Conservation (phyloP, 169 alveolate species). For the Cryptosporidium tyzzeri region DNA sequence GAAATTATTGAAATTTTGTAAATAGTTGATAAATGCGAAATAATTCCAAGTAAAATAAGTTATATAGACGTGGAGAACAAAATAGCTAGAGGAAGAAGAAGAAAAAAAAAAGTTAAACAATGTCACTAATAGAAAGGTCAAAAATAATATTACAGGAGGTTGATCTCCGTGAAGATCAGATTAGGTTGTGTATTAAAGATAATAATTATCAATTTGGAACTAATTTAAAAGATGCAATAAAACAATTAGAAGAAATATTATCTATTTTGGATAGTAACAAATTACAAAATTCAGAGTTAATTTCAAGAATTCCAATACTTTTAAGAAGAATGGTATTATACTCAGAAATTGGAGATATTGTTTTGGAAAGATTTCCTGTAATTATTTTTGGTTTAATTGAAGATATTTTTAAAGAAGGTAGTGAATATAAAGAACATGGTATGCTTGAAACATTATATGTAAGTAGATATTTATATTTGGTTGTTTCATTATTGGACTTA, state of each 20-base stretch:
- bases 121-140: background rate
- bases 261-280: background rate
- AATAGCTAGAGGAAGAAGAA: background rate
- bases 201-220: background rate
- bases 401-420: background rate
- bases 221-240: background rate
- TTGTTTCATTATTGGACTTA: background rate
- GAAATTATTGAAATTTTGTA: too few species aligned
- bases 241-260: background rate
- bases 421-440: background rate
- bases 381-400: constrained; percentile 20
- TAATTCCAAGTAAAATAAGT: background rate
- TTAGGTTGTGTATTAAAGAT: background rate
- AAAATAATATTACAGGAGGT: constrained; percentile 10
- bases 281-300: background rate
- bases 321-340: constrained; percentile 16
- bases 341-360: constrained; percentile 15
- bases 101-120: background rate
- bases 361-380: constrained; percentile 19
- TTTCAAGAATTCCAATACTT: background rate
- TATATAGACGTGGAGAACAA: background rate
- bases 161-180: background rate
- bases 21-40: background rate
- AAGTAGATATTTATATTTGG: constrained; percentile 20
- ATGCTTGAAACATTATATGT: background rate